Evolutionary conservation across 1,284 basidiomycete species (phyloP).

Genomic region (Quambalaria eucalypti): DNA sequence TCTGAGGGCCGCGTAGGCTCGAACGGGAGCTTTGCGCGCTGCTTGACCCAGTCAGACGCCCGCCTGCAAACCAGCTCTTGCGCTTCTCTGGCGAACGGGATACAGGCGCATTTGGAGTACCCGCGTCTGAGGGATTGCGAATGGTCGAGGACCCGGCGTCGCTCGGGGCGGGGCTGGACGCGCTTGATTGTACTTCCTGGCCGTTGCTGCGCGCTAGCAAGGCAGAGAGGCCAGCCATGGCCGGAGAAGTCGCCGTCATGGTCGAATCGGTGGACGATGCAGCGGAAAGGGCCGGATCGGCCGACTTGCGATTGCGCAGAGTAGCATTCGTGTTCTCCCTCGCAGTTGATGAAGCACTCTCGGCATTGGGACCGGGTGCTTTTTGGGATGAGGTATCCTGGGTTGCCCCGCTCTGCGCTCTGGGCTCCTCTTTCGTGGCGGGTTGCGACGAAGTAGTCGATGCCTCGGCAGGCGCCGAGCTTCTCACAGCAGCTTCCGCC

Average conservation of each 20-base stretch:
- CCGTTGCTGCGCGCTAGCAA: conserved; percentile 6
- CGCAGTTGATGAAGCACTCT: no score
- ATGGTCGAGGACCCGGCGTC: background rate
- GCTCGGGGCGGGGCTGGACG: background rate
- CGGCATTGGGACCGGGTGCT: no score
- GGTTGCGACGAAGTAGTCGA: no score
- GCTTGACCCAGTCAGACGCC: background rate
- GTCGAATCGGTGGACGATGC: no score
- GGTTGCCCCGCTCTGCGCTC: background rate
- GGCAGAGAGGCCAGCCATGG: conserved; percentile 7
- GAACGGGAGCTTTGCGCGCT: background rate
- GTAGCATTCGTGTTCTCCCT: no score
- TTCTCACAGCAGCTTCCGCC: conserved; percentile 58
- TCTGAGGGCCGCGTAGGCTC: conserved; percentile 12
- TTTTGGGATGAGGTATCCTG: no score
- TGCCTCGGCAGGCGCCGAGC: conserved; percentile 5
- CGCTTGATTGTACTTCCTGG: background rate
- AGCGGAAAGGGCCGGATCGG: background rate
- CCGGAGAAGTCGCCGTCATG: conserved; percentile 4
- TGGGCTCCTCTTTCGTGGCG: background rate
- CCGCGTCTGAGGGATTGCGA: background rate
- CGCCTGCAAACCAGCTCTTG: conserved; percentile 16
- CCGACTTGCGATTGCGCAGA: background rate
- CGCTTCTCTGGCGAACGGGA: background rate
- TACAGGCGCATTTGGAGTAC: background rate